A percentile compares a stretch with the other conserved stretches of the same genome.
phyloP scores from a whole-genome alignment of 371 early-diverging fungal species.

The Dinochytrium kinnereticum region DNA sequence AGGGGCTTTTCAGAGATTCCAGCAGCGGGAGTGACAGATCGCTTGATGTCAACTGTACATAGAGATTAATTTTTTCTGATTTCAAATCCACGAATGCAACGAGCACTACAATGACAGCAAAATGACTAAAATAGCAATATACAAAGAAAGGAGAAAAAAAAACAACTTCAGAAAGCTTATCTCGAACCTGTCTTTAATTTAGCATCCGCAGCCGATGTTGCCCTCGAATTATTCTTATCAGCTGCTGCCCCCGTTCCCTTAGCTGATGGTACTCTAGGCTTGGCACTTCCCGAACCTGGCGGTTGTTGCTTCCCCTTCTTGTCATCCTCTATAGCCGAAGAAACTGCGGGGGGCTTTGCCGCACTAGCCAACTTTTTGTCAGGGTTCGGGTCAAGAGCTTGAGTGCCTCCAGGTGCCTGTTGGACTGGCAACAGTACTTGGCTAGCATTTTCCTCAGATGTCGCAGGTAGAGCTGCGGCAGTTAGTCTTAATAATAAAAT shows the following conservation, averaged over 20 bases:
- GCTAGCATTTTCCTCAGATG: not conserved
- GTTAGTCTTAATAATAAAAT: not conserved
- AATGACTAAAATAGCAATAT: no score
- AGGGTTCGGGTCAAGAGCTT: not conserved
- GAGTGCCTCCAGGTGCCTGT: not conserved
- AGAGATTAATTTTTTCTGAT: not conserved
- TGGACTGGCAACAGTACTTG: not conserved
- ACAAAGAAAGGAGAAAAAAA: no score
- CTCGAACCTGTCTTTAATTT: not conserved
- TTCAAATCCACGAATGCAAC: no score
- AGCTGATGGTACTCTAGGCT: conserved; percentile 19
- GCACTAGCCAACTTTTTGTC: conserved; percentile 7
- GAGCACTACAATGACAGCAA: no score
- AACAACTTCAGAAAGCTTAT: not conserved
- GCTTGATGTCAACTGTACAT: not conserved
- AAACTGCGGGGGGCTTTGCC: not conserved
- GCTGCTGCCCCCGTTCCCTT: conserved; percentile 6
- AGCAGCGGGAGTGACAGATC: not conserved
- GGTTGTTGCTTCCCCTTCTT: conserved; percentile 23
- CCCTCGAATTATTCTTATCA: not conserved
- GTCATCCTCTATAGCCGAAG: conserved; percentile 18
- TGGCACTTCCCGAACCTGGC: conserved; percentile 22
- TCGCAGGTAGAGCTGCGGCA: not conserved
- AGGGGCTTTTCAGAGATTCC: conserved; percentile 2
- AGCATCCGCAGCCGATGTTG: conserved; percentile 18